Base-by-base conservation (phyloP, 2,329 filamentous ascomycete species). In the Catunica adiposa region DNA sequence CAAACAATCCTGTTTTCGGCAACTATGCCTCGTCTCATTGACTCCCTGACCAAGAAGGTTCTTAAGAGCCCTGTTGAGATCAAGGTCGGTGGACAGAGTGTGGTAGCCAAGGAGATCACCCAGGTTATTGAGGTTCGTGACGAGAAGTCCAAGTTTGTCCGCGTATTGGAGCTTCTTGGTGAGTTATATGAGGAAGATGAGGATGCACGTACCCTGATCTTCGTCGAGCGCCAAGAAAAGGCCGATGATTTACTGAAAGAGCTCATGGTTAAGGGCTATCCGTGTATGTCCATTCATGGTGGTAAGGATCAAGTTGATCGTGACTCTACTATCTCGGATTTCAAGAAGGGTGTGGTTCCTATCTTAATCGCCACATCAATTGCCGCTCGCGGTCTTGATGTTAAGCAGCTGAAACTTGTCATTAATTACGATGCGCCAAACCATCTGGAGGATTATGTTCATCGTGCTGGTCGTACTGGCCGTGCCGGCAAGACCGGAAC, bases 1-100 rank as follows among this genome's bases (percentile, higher is more conserved):
- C 92, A 98, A 66, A 95, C 89, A 0, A 89, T 97, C 53, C 76
- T 97, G 23, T 98, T 97, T 68, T 97, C 92, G 0, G 92, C 92
- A 3, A 98, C 92, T 0, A 95, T 97, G 74, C 92, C 92, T 20
- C 82, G 85, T 50, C 89, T 90, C 61, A 94, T 98, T 75, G 88
- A 95, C 66, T 82, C 85, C 0, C 69, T 97, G 51, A 92, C 89
- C 22, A 86, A 90, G 59, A 96, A 97, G 68, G 86, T 89, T 0
- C 72, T 97, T 42, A 82, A 80, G 47, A 86, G 84, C 59, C 88
- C 92, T 0, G 80, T 95, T 23, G 89, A 97, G 68, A 94, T 98
- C 60, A 84, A 85, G 1, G 89, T 98, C 17, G 92, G 92, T 61
- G 90, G 89, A 42, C 82, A 81, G 65, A 94, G 73, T 75, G 89